Percentiles rank a stretch among this genome's conserved stretches.
These are phyloP conservation scores for Pythium folliculosum DNA, from an alignment of 352 stramenopile genomes.

Conservation along the genomic window DNA sequence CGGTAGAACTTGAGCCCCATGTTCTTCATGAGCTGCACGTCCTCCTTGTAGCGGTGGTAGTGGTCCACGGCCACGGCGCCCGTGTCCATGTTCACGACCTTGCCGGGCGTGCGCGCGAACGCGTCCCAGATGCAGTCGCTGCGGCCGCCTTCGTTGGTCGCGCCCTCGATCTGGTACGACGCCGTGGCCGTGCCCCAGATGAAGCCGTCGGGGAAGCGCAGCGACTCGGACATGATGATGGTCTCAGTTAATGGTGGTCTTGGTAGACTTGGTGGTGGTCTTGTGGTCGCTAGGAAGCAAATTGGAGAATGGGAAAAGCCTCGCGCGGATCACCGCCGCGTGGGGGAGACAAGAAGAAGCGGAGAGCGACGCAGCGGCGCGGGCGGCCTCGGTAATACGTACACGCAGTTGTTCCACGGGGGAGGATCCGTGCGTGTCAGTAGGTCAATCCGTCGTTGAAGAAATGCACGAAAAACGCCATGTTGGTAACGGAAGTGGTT, in stretches of 20 bases:
- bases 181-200: conserved; percentile 88
- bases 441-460: conserved; percentile 15
- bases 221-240: conserved; percentile 25
- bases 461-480: background rate
- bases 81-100: conserved; percentile 31
- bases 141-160: conserved; percentile 78
- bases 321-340: background rate
- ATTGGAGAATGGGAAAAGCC: conserved; percentile 23
- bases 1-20: conserved; percentile 92
- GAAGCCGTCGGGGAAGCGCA: conserved; percentile 67
- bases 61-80: conserved; percentile 91
- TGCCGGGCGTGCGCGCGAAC: conserved; percentile 31
- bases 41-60: conserved; percentile 88
- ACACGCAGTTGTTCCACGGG: background rate
- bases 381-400: background rate
- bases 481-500: conserved; percentile 1
- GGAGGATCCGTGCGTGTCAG: background rate
- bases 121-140: conserved; percentile 88
- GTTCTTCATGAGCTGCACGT: conserved; percentile 91
- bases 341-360: background rate
- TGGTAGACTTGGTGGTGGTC: background rate
- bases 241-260: background rate
- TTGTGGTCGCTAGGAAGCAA: conserved; percentile 17
- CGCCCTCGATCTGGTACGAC: conserved; percentile 94
- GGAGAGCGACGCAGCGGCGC: background rate